These are phyloP conservation scores for Coleophoma eucalyptorum DNA, from an alignment of 2,329 filamentous ascomycete genomes.

Conservation along the genomic window DNA sequence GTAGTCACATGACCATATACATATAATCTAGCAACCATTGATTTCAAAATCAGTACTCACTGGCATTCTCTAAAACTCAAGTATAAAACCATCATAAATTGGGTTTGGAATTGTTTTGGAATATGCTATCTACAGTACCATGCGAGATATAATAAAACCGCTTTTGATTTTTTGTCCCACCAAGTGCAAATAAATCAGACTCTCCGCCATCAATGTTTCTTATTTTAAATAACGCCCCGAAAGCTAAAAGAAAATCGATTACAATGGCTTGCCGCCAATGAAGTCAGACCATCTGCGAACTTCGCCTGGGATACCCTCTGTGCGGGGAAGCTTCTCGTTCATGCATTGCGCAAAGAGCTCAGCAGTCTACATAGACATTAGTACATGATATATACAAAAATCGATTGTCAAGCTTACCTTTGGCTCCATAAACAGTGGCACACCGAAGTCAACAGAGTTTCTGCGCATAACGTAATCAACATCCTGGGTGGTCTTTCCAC, in stretches of 20 bases:
- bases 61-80: too few relatives aligned
- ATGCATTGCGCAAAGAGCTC: slow-evolving; percentile 96
- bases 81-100: too few relatives aligned
- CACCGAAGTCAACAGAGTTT: slow-evolving; percentile 97
- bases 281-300: slow-evolving; percentile 96
- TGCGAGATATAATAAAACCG: too few relatives aligned
- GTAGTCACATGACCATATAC: too few relatives aligned
- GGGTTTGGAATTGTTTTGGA: too few relatives aligned
- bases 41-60: too few relatives aligned
- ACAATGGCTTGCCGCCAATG: slow-evolving; percentile 80
- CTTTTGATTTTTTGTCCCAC: too few relatives aligned
- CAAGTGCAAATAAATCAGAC: too few relatives aligned
- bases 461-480: slow-evolving; percentile 98
- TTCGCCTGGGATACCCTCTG: slow-evolving; percentile 84
- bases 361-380: slow-evolving; percentile 65
- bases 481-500: slow-evolving; percentile 81
- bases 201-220: too few relatives aligned
- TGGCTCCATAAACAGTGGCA: slow-evolving; percentile 97
- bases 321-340: slow-evolving; percentile 88
- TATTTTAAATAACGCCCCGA: too few relatives aligned
- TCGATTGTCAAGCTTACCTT: slow-evolving; percentile 59
- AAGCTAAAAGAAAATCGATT: slow-evolving; percentile 19
- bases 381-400: slow-evolving; percentile 1
- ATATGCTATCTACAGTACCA: too few relatives aligned
- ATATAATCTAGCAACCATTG: too few relatives aligned